phyloP scores from a whole-genome alignment of 2,329 filamentous ascomycete genomes.

The Trichoderma endophyticum region DNA sequence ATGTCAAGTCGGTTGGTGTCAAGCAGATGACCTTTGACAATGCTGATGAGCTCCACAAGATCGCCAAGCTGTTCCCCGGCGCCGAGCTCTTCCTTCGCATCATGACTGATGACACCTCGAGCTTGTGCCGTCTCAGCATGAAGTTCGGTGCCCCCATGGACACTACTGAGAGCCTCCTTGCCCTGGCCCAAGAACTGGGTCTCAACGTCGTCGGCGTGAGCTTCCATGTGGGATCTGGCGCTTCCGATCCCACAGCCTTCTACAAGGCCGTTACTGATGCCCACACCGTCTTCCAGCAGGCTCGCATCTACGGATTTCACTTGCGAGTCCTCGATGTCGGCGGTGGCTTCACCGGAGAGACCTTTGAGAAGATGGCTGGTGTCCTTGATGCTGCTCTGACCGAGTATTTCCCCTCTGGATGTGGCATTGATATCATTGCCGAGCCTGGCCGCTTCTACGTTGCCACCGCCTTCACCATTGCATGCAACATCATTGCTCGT shows the following conservation, averaged over 20 bases:
- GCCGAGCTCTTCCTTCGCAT: conserved; percentile 94
- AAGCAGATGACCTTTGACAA: conserved; percentile 99
- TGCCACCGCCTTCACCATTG: conserved; percentile 86
- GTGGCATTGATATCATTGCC: conserved; percentile 78
- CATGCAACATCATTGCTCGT: conserved; percentile 92
- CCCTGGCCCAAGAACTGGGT: conserved; percentile 74
- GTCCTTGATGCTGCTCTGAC: conserved; percentile 79
- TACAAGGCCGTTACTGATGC: conserved; percentile 88
- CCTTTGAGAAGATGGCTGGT: conserved; percentile 84
- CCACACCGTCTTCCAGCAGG: conserved; percentile 83
- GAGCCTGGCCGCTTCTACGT: conserved; percentile 98
- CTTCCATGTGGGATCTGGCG: conserved; percentile 96
- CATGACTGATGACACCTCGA: conserved; percentile 91
- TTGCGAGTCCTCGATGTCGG: conserved; percentile 90
- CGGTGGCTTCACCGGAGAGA: conserved; percentile 87
- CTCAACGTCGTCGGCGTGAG: conserved; percentile 94
- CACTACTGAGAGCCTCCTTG: conserved; percentile 70
- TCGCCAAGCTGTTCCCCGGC: conserved; percentile 83
- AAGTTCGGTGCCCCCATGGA: conserved; percentile 95
- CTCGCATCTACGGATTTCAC: conserved; percentile 68
- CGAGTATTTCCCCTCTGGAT: conserved; percentile 74
- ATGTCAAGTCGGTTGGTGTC: conserved; percentile 78
- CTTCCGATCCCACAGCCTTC: conserved; percentile 89
- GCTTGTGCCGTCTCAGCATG: conserved; percentile 89
- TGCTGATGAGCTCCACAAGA: conserved; percentile 95